Percentiles rank a stretch among this genome's conserved stretches.
Conservation (phyloP, 1,284 basidiomycete genomes). For the Boletellus sp. region DNA sequence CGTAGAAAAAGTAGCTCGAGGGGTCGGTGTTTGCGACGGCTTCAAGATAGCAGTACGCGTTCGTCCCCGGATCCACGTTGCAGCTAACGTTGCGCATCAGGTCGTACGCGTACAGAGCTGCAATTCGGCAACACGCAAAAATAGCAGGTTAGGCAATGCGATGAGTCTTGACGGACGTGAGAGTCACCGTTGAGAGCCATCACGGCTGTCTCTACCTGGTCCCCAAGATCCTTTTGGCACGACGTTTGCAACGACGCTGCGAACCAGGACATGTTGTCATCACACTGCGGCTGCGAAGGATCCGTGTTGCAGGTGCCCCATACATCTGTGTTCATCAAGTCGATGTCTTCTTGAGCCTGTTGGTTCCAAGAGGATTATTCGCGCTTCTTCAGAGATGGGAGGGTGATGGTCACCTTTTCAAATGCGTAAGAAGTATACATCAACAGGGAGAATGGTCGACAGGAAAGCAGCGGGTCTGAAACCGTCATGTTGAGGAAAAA, state of each 20-base stretch:
- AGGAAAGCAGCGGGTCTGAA: constrained; percentile 55
- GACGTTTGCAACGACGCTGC: constrained; percentile 41
- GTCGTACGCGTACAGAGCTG: constrained; percentile 56
- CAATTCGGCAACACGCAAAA: not conserved
- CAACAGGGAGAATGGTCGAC: constrained; percentile 75
- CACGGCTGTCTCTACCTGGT: constrained; percentile 47
- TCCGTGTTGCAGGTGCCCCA: constrained; percentile 76
- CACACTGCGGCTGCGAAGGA: constrained; percentile 47
- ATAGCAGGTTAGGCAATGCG: not conserved
- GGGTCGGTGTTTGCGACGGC: constrained; percentile 53
- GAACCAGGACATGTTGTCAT: constrained; percentile 61
- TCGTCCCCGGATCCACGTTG: constrained; percentile 47
- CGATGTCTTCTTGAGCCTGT: constrained; percentile 63
- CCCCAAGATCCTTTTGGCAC: constrained; percentile 53
- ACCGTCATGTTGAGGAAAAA: constrained; percentile 75
- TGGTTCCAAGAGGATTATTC: constrained; percentile 14
- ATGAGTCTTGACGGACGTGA: not conserved
- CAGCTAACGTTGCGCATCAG: constrained; percentile 59
- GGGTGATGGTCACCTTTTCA: constrained; percentile 43
- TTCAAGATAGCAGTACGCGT: constrained; percentile 68
- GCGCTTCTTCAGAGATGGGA: not conserved
- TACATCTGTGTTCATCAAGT: constrained; percentile 61
- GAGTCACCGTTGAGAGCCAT: constrained; percentile 50
- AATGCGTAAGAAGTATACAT: constrained; percentile 57
- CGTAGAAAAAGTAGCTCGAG: constrained; percentile 64